phyloP scores from a whole-genome alignment of 306 rosid species.

The Glycine tomentella region DNA sequence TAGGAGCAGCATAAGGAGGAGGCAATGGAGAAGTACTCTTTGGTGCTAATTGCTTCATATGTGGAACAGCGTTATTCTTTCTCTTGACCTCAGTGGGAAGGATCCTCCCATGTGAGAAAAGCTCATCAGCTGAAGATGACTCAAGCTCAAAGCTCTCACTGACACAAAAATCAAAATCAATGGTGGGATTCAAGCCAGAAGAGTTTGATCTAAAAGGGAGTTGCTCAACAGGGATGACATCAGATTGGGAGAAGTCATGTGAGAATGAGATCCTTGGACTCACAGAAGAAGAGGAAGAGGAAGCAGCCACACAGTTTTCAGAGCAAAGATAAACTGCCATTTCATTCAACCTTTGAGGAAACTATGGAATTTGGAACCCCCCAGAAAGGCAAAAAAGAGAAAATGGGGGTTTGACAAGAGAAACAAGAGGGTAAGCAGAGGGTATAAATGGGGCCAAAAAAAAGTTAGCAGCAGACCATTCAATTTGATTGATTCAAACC shows the following conservation, averaged over 20 bases:
- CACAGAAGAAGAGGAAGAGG: constrained; percentile 2
- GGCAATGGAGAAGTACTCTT: constrained; percentile 40
- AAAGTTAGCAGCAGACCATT: not conserved
- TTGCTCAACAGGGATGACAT: constrained; percentile 67
- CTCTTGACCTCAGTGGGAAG: constrained; percentile 73
- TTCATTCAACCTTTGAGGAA: constrained; percentile 23
- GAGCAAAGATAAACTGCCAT: constrained; percentile 75
- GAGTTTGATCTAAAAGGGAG: constrained; percentile 70
- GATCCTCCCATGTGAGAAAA: constrained; percentile 83
- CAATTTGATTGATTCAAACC: constrained; percentile 5
- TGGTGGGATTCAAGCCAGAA: constrained; percentile 57
- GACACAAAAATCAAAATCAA: constrained; percentile 79
- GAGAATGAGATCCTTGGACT: constrained; percentile 95
- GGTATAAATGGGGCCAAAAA: constrained; percentile 39
- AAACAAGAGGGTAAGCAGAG: too few species aligned
- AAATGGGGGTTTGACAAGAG: not conserved
- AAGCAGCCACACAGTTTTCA: constrained; percentile 52
- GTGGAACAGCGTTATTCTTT: constrained; percentile 35
- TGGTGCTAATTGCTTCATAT: constrained; percentile 28
- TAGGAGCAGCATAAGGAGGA: constrained; percentile 38
- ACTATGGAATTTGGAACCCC: too few species aligned
- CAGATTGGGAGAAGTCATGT: constrained; percentile 68
- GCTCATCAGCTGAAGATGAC: constrained; percentile 84
- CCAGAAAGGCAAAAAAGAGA: too few species aligned
- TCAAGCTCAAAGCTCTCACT: constrained; percentile 63